phyloP scores from a whole-genome alignment of 1,139 yeast species.

The Suhomyces panamericanus region DNA sequence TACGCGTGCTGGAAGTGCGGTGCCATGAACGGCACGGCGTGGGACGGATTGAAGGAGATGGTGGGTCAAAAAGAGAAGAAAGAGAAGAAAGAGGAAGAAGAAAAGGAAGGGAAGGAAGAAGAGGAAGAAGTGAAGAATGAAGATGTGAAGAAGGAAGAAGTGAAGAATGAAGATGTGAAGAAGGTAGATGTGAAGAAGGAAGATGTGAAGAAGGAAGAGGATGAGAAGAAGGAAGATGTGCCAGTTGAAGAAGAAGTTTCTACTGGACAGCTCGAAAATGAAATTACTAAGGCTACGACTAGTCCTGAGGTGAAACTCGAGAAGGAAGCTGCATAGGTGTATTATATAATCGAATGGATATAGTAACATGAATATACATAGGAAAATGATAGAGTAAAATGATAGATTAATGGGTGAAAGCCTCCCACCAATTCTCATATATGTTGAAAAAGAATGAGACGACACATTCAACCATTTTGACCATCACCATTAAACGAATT shows the following conservation, averaged over 20 bases:
- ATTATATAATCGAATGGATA: not conserved
- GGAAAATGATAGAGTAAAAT: too few relatives aligned
- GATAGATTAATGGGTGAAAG: too few relatives aligned
- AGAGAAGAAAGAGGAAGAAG: not conserved
- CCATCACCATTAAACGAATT: too few relatives aligned
- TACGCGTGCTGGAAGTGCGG: slow-evolving; percentile 81
- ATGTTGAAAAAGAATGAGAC: too few relatives aligned
- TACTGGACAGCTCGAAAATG: not conserved
- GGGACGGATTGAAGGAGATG: slow-evolving; percentile 13
- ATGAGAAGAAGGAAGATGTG: not conserved
- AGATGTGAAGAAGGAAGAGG: not conserved
- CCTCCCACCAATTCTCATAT: too few relatives aligned
- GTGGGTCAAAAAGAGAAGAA: not conserved
- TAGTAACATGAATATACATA: too few relatives aligned
- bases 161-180: not conserved
- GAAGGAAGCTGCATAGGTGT: not conserved
- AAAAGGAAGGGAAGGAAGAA: not conserved
- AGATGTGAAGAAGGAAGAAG: not conserved
- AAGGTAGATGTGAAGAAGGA: not conserved
- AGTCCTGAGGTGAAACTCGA: not conserved
- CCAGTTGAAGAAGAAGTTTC: not conserved
- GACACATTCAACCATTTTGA: too few relatives aligned
- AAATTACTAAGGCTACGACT: not conserved
- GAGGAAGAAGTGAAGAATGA: not conserved
- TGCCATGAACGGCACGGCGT: slow-evolving; percentile 44